A percentile compares a stretch with the other conserved stretches of the same genome.
phyloP scores from a whole-genome alignment of 1,139 yeast genomes.

The Scheffersomyces cryptocercus region DNA sequence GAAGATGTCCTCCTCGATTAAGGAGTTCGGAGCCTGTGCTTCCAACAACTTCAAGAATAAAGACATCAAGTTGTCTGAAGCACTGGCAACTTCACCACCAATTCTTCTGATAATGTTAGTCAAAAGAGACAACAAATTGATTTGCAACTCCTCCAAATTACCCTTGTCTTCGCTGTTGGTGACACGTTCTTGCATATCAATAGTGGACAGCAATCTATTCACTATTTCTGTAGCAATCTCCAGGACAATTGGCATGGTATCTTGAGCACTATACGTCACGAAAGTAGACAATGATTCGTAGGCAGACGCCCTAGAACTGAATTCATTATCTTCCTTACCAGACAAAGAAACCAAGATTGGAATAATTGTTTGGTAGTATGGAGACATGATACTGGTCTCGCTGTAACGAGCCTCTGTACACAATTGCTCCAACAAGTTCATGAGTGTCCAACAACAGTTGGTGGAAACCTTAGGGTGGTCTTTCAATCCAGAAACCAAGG shows the following conservation, averaged over 20 bases:
- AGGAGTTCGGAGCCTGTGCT: conserved; percentile 64
- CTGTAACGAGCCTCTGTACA: conserved; percentile 56
- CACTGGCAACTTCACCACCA: conserved; percentile 62
- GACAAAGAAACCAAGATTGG: conserved; percentile 73
- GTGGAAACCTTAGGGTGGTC: conserved; percentile 93
- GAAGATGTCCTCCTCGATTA: conserved; percentile 91
- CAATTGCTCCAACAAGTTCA: conserved; percentile 86
- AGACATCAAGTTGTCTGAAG: conserved; percentile 83
- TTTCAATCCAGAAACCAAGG: conserved; percentile 72
- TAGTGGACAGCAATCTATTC: conserved; percentile 68
- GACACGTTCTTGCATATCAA: conserved; percentile 53
- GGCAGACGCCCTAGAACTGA: conserved; percentile 90
- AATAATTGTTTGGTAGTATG: conserved; percentile 66
- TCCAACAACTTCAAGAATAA: conserved; percentile 71
- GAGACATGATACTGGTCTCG: conserved; percentile 68
- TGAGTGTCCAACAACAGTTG: conserved; percentile 96
- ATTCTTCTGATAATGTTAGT: conserved; percentile 88
- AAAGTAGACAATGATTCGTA: conserved; percentile 88
- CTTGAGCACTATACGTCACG: conserved; percentile 73
- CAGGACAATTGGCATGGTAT: conserved; percentile 68
- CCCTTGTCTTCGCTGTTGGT: conserved; percentile 68
- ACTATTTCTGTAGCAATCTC: conserved; percentile 75
- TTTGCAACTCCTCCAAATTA: conserved; percentile 85
- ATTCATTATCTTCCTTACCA: conserved; percentile 75
- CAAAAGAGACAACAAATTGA: conserved; percentile 79